phyloP scores from a whole-genome alignment of 495 filamentous ascomycete genomes.

The Podospora pseudoanserina region DNA sequence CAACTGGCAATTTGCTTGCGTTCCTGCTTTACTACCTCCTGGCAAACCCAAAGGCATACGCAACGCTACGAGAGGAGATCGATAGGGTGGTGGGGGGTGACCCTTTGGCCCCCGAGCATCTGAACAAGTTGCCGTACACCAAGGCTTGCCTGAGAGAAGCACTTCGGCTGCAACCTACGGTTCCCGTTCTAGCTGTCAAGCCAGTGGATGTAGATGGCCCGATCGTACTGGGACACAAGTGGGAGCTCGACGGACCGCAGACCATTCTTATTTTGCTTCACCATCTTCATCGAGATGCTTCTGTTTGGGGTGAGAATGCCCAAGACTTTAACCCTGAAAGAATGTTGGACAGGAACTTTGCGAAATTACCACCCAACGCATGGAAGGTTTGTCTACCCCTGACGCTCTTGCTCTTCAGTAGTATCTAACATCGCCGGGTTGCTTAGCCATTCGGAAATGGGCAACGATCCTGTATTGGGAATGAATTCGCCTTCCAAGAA shows the following conservation, averaged over 20 bases:
- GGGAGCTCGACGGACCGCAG: conserved; percentile 53
- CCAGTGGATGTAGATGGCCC: conserved; percentile 38
- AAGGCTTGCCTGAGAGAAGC: conserved; percentile 59
- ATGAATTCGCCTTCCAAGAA: no score
- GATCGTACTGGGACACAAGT: conserved; percentile 55
- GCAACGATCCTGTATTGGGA: conserved; percentile 47
- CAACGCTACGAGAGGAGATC: no score
- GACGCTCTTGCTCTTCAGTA: no score
- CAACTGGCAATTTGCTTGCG: no score
- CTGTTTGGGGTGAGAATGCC: conserved; percentile 48
- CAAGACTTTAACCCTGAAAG: conserved; percentile 52
- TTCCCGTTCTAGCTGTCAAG: conserved; percentile 48
- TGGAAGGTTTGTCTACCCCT: conserved; percentile 35
- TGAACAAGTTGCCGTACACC: conserved; percentile 60
- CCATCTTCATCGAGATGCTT: conserved; percentile 39
- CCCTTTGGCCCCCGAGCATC: conserved; percentile 55
- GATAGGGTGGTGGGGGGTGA: conserved; percentile 44
- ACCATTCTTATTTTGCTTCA: conserved; percentile 46
- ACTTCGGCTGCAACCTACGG: conserved; percentile 58
- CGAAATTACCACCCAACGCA: conserved; percentile 45
- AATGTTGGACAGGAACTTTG: conserved; percentile 55
- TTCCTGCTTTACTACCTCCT: no score
- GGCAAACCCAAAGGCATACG: no score
- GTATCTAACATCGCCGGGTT: no score
- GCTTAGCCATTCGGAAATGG: conserved; percentile 51